These are phyloP conservation scores for Urochloa ruziziensis DNA, from an alignment of 176 grass and related monocot genomes.

Conservation along the genomic window DNA sequence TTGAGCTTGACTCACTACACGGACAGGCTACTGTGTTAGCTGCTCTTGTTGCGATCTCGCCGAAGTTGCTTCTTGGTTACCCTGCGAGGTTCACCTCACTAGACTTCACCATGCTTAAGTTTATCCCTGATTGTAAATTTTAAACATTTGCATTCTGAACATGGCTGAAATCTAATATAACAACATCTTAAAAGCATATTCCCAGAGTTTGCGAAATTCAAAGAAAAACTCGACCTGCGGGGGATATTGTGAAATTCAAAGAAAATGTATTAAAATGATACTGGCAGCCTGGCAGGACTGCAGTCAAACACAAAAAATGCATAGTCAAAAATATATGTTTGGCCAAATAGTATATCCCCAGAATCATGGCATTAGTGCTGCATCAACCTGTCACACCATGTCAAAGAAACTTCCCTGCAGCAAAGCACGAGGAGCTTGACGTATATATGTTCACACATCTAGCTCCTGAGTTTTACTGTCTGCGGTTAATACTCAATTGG, in stretches of 20 bases:
- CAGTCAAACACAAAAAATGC: not conserved
- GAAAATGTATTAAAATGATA: not conserved
- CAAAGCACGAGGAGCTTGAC: not conserved
- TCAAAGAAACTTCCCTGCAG: not conserved
- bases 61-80: constrained; percentile 92
- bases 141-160: not conserved
- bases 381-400: not conserved
- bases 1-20: constrained; percentile 75
- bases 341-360: not conserved
- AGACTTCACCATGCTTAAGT: constrained; percentile 15
- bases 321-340: not conserved
- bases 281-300: not conserved
- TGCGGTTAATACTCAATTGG: not conserved
- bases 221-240: too few relatives aligned
- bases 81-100: constrained; percentile 74
- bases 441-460: not conserved
- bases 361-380: not conserved
- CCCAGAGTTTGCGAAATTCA: not conserved
- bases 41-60: constrained; percentile 85
- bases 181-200: not conserved
- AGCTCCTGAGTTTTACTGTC: not conserved
- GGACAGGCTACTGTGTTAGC: constrained; percentile 89
- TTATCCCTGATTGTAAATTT: constrained; percentile 18
- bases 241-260: not conserved
- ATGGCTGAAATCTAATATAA: not conserved